Evolutionary conservation across 768 basidiomycete genomes (phyloP).

Genomic region (Suillus weaverae): DNA sequence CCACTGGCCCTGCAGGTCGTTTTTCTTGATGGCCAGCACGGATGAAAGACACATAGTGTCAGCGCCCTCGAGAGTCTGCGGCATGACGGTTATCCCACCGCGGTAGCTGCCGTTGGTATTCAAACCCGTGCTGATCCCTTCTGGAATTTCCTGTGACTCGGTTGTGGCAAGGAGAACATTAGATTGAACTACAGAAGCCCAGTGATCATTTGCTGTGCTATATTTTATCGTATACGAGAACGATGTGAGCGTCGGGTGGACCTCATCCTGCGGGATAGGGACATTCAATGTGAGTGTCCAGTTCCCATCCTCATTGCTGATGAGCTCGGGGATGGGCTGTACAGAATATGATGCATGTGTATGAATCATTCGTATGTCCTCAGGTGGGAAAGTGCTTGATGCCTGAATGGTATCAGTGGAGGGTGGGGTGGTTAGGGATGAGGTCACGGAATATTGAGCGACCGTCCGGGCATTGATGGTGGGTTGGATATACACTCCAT

Average conservation of each 20-base stretch:
- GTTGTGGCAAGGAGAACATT: not conserved
- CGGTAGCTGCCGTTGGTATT: not conserved
- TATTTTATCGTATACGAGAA: not conserved
- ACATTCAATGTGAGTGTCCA: not conserved
- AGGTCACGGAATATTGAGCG: not conserved
- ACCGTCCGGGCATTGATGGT: not conserved
- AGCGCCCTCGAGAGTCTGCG: not conserved
- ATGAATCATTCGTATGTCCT: not conserved
- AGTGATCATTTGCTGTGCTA: not conserved
- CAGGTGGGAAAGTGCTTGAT: not conserved
- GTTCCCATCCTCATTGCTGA: not conserved
- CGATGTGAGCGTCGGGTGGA: not conserved
- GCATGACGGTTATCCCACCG: not conserved
- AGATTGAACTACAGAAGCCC: not conserved
- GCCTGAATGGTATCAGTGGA: not conserved
- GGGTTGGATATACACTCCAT: not conserved
- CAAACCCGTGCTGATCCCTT: not conserved
- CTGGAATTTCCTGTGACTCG: not conserved
- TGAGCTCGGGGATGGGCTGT: not conserved
- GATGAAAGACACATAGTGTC: not conserved
- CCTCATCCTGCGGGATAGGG: not conserved
- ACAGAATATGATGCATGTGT: not conserved
- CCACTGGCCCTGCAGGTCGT: not conserved
- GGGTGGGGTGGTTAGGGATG: not conserved
- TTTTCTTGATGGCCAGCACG: not conserved